These are phyloP conservation scores for Pyrenopolyporus hunteri DNA, from an alignment of 495 filamentous ascomycete genomes.

Conservation along the genomic window DNA sequence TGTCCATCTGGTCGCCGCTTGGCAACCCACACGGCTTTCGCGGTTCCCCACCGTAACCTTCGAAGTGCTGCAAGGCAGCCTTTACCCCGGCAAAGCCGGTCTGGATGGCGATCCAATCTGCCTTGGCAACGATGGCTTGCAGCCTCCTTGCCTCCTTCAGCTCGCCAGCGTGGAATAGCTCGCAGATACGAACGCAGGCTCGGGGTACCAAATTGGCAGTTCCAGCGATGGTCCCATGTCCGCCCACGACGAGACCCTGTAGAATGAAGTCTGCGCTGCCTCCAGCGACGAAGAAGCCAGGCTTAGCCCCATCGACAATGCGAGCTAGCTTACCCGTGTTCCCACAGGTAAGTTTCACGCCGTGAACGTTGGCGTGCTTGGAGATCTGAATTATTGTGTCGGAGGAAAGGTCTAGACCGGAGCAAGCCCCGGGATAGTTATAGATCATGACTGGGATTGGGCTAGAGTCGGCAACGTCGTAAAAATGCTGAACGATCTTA, in stretches of 20 bases:
- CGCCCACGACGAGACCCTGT: constrained; percentile 76
- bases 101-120: constrained; percentile 84
- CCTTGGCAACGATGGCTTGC: constrained; percentile 72
- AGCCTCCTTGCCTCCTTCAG: constrained; percentile 71
- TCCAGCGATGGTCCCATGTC: constrained; percentile 79
- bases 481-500: constrained; percentile 73
- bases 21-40: constrained; percentile 67
- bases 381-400: constrained; percentile 78
- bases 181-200: constrained; percentile 74
- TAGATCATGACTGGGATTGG: constrained; percentile 80
- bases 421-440: constrained; percentile 84
- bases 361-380: constrained; percentile 75
- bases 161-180: constrained; percentile 71
- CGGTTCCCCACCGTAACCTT: constrained; percentile 77
- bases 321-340: constrained; percentile 88
- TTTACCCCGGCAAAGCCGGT: constrained; percentile 82
- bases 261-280: constrained; percentile 86
- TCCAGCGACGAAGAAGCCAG: constrained; percentile 76
- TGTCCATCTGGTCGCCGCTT: constrained; percentile 58
- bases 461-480: constrained; percentile 67
- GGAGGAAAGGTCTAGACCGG: constrained; percentile 82
- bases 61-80: constrained; percentile 75
- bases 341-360: constrained; percentile 87
- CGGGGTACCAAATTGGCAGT: constrained; percentile 80
- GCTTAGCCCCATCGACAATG: constrained; percentile 64